Conservation (phyloP, 2,329 filamentous ascomycete species). For the Colletotrichum siamense region DNA sequence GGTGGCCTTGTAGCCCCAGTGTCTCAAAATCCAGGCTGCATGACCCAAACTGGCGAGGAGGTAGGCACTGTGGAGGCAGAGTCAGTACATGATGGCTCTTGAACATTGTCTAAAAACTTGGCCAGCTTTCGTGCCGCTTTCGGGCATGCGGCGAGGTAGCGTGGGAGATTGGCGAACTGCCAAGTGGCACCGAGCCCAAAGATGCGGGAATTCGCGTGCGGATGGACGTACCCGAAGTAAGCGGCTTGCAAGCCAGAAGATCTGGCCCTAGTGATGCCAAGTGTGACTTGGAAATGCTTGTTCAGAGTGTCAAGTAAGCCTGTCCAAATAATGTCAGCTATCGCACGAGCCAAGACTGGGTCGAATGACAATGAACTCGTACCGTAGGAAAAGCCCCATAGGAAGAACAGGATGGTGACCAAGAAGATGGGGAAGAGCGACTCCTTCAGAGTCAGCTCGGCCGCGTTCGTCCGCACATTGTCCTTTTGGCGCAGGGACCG, state of each 20-base stretch:
- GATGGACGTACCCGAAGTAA: conserved; percentile 27
- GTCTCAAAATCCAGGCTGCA: conserved; percentile 45
- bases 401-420: conserved; percentile 48
- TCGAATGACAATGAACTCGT: neutral
- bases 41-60: conserved; percentile 45
- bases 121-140: neutral
- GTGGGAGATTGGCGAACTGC: neutral
- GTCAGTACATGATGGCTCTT: neutral
- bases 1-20: conserved; percentile 48
- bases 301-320: conserved; percentile 39
- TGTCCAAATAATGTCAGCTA: neutral
- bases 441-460: conserved; percentile 67
- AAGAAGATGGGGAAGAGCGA: conserved; percentile 71
- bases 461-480: conserved; percentile 44
- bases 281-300: conserved; percentile 53
- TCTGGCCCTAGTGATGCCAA: conserved; percentile 47
- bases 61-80: conserved; percentile 31
- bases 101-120: neutral
- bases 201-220: neutral
- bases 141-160: neutral
- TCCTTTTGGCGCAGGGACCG: conserved; percentile 51
- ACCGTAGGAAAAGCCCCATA: conserved; percentile 25
- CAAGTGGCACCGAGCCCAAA: neutral
- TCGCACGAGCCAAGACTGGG: no score
- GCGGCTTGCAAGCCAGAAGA: conserved; percentile 51